Base-by-base conservation (phyloP, 2,329 filamentous ascomycete genomes). In the Parascedosporium putredinis region DNA sequence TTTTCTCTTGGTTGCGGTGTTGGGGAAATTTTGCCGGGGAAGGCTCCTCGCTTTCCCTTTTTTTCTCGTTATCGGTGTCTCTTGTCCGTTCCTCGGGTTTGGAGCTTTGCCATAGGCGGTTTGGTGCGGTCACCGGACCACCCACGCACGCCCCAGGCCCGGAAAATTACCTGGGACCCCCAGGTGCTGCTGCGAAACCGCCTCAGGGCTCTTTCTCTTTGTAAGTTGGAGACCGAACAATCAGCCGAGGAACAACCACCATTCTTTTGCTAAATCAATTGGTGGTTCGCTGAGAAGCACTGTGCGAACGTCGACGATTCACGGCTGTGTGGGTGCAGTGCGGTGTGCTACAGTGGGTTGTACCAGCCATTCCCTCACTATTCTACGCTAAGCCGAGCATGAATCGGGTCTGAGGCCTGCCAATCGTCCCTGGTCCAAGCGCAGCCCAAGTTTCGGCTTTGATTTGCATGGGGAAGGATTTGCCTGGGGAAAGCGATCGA, bases 21-120 rank as follows among this genome's bases (percentile, higher is more conserved):
- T 42, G 23, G 23, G 34, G 47, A 31, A 43, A 43, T 43, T 49
- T 49, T 49, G n/a, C 36, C 40, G 34, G 23, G 33, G 46, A 38
- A 18, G 34, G n/a, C n/a, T n/a, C n/a, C n/a, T n/a, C n/a, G n/a
- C n/a, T n/a, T n/a, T n/a, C n/a, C n/a, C n/a, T n/a, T n/a, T n/a
- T n/a, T n/a, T n/a, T n/a, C n/a, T n/a, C n/a, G n/a, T 20, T 42
- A 42, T 42, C 38, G 38, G 38, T 20, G 45, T 24, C 34, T 14
- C 23, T 38, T 38, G 34, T 38, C 18, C n/a, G n/a, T n/a, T n/a
- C 36, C 47, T 49, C 47, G 47, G 44, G 46, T 22, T 38, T 38
- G 18, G 18, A 22, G 38, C 38, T 42, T 22, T 20, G 23, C 38
- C 38, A 12, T 16, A 22, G 38, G 16, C 38, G 38, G 38, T 24